Percentiles rank a stretch among this genome's conserved stretches.
phyloP scores from a whole-genome alignment of 805 yeast species.

The Tetrapisispora namnaoensis region DNA sequence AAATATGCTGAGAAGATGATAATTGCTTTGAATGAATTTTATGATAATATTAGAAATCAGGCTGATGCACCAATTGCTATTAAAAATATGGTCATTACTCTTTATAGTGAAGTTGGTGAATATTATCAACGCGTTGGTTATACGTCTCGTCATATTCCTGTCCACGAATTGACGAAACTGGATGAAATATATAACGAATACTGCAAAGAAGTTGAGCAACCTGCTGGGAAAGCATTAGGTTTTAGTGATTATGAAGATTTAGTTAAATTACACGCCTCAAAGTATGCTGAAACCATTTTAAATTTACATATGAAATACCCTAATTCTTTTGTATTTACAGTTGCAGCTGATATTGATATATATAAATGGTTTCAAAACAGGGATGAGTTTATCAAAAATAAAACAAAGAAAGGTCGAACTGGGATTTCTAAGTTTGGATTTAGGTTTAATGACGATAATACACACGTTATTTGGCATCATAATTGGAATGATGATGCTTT shows the following conservation, averaged over 20 bases:
- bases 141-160: slow-evolving; percentile 32
- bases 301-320: slow-evolving; percentile 15
- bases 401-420: slow-evolving; percentile 6
- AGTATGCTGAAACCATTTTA: slow-evolving; percentile 14
- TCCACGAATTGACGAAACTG: slow-evolving; percentile 24
- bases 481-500: slow-evolving; percentile 31
- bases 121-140: slow-evolving; percentile 60
- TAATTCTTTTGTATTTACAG: slow-evolving; percentile 21
- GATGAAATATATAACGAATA: slow-evolving; percentile 13
- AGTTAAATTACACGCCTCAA: slow-evolving; percentile 20
- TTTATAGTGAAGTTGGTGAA: slow-evolving; percentile 68
- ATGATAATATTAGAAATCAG: slow-evolving; percentile 22
- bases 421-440: slow-evolving; percentile 25
- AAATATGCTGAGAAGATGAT: slow-evolving; percentile 50
- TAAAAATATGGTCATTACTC: slow-evolving; percentile 30
- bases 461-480: slow-evolving; percentile 38
- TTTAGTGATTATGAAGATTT: slow-evolving; percentile 28
- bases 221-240: slow-evolving; percentile 19
- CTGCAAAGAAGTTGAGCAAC: slow-evolving; percentile 4
- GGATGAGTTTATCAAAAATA: slow-evolving; percentile 28
- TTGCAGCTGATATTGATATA: slow-evolving; percentile 31
- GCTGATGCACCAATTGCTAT: slow-evolving; percentile 22
- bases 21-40: slow-evolving; percentile 25
- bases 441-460: slow-evolving; percentile 15
- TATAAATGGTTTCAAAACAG: slow-evolving; percentile 37